Base-by-base conservation (phyloP, 148 eudicot genomes). In the Cornus controversa region DNA sequence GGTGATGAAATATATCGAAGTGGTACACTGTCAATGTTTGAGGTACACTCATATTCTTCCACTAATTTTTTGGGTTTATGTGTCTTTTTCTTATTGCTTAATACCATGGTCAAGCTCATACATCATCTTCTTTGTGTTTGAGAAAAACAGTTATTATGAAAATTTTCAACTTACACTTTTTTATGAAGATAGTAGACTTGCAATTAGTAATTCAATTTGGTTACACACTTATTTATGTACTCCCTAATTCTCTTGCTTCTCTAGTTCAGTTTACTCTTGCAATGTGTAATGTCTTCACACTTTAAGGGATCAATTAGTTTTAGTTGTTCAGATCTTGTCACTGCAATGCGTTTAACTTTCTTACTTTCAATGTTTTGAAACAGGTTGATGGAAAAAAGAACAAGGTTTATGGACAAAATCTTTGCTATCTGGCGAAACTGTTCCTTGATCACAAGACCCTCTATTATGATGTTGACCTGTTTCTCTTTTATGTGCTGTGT, bases 301-400 rank as follows among this genome's bases (percentile, higher is more conserved):
- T 26, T 75, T 9, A 24, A 1, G 29, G 37, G 54, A 16, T 45
- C 15, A 75, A 66, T 47, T 72, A 18, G 31, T 58, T 36, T 25
- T 15, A 24, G 31, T 57, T 22, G 22, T 8, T 10, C 31, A 25
- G 54, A 66, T 34, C 10, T 66, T 26, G 14, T 29, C 22, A 57
- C 54, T 66, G 64, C 10, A 4, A 71, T 53, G 18, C 8, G 5
- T 78, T 64, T 27, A 28, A n/a, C 67, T 67, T 31, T 26, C 67
- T 77, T 23, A 69, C 11, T 71, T 68, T 23, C 62, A 63, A 67
- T 78, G 28, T 81, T 75, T 69, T 81, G 77, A 31, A 75, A 80
- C 93, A 95, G 98, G 91, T 93, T 77, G 99, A 95, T 88, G 99
- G 99, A 11, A 95, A 95, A 82, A 95, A 93, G 90, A 95, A 95